phyloP scores from a whole-genome alignment of 805 yeast genomes.

The Lipomyces kockii region DNA sequence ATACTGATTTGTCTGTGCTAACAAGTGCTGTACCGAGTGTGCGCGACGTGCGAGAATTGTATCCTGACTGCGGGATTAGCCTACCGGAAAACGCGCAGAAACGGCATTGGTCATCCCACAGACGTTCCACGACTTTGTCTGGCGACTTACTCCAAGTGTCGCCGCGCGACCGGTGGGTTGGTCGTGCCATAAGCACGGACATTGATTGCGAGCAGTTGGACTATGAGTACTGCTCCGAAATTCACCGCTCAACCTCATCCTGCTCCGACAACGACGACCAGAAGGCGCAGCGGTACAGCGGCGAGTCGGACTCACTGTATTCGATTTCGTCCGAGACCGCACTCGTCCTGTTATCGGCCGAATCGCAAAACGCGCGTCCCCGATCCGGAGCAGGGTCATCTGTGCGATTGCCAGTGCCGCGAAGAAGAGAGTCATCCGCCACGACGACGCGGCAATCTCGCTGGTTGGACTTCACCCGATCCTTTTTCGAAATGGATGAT shows the following conservation, averaged over 20 bases:
- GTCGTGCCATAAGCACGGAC: background rate
- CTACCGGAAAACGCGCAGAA: background rate
- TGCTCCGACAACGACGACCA: background rate
- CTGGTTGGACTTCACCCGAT: constrained; percentile 18
- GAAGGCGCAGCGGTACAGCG: background rate
- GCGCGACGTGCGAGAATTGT: background rate
- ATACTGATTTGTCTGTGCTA: background rate
- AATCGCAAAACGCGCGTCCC: background rate
- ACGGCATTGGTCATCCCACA: background rate
- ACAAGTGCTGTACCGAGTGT: background rate
- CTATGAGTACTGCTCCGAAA: background rate
- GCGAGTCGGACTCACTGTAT: background rate
- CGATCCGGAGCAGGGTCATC: background rate
- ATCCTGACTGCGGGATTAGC: background rate
- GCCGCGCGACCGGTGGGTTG: background rate
- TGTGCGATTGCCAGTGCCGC: background rate
- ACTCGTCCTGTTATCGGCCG: background rate
- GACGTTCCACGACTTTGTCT: background rate
- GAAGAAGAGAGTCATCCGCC: background rate
- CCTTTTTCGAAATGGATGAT: constrained; percentile 23
- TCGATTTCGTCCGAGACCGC: constrained; percentile 1
- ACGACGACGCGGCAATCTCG: constrained; percentile 9
- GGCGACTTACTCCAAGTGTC: background rate
- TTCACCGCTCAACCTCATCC: background rate
- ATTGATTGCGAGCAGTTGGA: background rate